Evolutionary conservation across 1,284 basidiomycete genomes (phyloP), one percentile per base, ranked within the genome.

Genomic region (Tilletia indica): DNA sequence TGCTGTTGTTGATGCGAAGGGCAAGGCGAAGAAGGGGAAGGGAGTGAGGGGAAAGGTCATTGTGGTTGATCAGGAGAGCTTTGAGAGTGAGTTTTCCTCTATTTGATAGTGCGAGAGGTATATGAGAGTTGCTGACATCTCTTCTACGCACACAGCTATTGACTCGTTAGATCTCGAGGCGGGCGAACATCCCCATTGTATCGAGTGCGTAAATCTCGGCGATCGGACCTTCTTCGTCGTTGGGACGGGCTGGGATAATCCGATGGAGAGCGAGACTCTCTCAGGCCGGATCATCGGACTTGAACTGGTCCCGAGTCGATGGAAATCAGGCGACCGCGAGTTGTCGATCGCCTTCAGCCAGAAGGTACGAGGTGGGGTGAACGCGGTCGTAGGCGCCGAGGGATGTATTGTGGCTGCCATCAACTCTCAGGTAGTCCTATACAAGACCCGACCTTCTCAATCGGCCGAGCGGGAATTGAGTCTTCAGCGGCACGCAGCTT

Each of bases 151-250:
- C 34, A 19, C 58, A 31, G 70, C 56, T 42, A 63, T 78, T 21
- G 76, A 76, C 61, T 70, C 74, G 51, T 68, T 75, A 25, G 61
- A 67, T 12, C 71, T 82, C n/a, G 72, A 79, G 42, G 21, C 70
- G 34, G 72, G 75, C 51, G 81, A 83, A 74, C 73, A 80, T 11
- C 78, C 82, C 11, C 78, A 81, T 54, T 79, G 80, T 64, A 71
- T 82, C 49, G 70, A 72, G 0, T 45, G 72, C 45, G 49, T 79
- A 36, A 31, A 34, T 4, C 58, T 74, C 3, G 61, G 73, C 5
- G 76, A 63, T 1, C 66, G 68, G 42, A 69, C 73, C 51, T 64
- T 72, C 68, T 67, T 83, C 5, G 76, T 80, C 3, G 73, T 82
- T 3, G 82, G 82, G 39, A 82, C 81, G 4, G 81, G 81, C 51